Evolutionary conservation across 805 yeast genomes (phyloP), one percentile per base, ranked within the genome.

Genomic region (Starmerella etchellsii): DNA sequence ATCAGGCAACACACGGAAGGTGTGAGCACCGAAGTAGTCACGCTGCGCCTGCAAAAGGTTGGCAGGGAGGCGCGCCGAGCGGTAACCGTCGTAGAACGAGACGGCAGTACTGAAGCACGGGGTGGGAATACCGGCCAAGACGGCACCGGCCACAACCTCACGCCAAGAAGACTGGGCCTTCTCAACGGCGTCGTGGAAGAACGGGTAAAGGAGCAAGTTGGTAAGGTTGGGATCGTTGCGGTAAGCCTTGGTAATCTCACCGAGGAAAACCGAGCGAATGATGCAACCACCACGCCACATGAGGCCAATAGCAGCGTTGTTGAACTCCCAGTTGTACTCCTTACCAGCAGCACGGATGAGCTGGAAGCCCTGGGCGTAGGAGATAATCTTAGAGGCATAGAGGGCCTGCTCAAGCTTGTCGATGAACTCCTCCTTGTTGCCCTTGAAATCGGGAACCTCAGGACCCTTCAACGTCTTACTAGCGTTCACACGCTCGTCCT

Each of bases 281-380:
- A 88, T 88, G 76, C 98, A 88, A 58, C 98, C 98, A 72, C 98
- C 98, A 76, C 98, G 80, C 98, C 98, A 88, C 97, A 88, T 88
- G 60, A 91, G 76, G 56, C 97, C 97, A 58, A 91, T 91, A 46
- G 94, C 91, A 57, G 97, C 95, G 78, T 83, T 81, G 80, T 88
- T 91, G 64, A 88, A 74, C 67, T 82, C 78, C 98, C 98, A 88
- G 61, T 78, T 78, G 75, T 84, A 88, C 66, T 84, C 94, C 68
- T 75, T 79, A 54, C 95, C 97, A 56, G 97, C 97, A 69, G 88
- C 95, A 67, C 93, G 83, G 70, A 88, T 85, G 64, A 88, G 76
- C 96, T 88, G 91, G 82, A 88, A 88, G 66, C 98, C 98, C 74
- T 88, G 98, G 55, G 97, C 94, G 66, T 88, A 88, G 31, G 97